Base-by-base conservation (phyloP, 345 rosid genomes). In the Pugionium cornutum region DNA sequence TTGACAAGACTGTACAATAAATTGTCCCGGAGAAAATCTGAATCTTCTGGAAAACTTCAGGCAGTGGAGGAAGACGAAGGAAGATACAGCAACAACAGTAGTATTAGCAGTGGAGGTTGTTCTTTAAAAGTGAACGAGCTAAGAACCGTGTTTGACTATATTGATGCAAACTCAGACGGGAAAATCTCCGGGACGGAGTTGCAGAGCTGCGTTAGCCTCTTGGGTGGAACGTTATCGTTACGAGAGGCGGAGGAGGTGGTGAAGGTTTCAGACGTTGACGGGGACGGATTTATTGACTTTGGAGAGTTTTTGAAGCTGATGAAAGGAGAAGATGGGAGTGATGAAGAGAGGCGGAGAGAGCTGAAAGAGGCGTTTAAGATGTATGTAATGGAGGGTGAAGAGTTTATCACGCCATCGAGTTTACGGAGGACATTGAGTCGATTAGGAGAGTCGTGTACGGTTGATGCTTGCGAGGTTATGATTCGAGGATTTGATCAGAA, bases 161-260 rank as follows among this genome's bases (percentile, higher is more conserved):
- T 85, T 2, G 94, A 87, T 18, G 67, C 80, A 25, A 77, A 87
- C 57, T 59, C 79, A 0, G 94, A 84, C 66, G 90, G 89, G 33
- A 79, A 69, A 53, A 79, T 87, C 61, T 82, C 95, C 1, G n/a
- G n/a, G n/a, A n/a, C n/a, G n/a, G n/a, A n/a, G n/a, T n/a, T n/a
- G n/a, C n/a, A n/a, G n/a, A n/a, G n/a, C n/a, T n/a, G n/a, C n/a
- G n/a, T n/a, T n/a, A n/a, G n/a, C n/a, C n/a, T n/a, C n/a, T n/a
- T n/a, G n/a, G 69, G 87, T 36, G 79, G 79, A 42, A 61, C 67
- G 58, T 73, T 88, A 18, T 62, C 83, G 3, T 53, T 40, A 52
- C 78, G 53, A 34, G 89, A 83, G 46, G 91, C 84, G 0, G 82
- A 77, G 66, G 77, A 74, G 18, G 83, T 83, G 4, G 69, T 88